phyloP scores from a whole-genome alignment of 805 yeast species.

The Myxozyma mucilagina region DNA sequence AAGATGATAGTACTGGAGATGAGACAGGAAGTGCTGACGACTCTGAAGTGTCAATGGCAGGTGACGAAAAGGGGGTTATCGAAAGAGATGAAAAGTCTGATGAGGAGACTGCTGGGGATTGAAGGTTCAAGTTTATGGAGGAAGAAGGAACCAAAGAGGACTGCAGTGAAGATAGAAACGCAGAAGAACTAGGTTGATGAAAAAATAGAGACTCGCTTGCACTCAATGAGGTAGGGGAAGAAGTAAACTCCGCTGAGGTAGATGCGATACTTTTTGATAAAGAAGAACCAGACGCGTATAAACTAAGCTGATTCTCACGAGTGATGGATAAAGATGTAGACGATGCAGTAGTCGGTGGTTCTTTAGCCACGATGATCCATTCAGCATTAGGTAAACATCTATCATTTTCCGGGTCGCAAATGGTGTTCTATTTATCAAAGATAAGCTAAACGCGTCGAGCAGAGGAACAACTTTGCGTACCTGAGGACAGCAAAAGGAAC shows the following conservation, averaged over 20 bases:
- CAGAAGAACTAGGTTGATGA: neutral
- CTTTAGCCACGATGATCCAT: neutral
- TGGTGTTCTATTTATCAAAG: neutral
- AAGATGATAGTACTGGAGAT: neutral
- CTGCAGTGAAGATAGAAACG: neutral
- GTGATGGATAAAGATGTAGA: neutral
- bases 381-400: neutral
- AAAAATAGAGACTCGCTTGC: neutral
- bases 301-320: too few relatives aligned
- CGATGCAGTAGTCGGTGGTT: neutral
- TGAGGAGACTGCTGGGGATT: neutral
- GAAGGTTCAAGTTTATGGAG: neutral
- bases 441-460: neutral
- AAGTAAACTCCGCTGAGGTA: neutral
- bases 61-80: too few relatives aligned
- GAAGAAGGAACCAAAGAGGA: neutral
- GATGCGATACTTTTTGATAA: neutral
- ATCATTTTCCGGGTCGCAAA: neutral
- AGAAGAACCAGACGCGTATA: neutral
- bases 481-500: constrained; percentile 8
- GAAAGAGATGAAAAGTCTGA: too few relatives aligned
- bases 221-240: neutral
- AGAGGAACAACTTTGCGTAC: neutral
- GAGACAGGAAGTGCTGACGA: neutral
- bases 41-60: neutral